Base-by-base conservation (phyloP, 129 eudicot genomes). In the Flaveria bidentis region DNA sequence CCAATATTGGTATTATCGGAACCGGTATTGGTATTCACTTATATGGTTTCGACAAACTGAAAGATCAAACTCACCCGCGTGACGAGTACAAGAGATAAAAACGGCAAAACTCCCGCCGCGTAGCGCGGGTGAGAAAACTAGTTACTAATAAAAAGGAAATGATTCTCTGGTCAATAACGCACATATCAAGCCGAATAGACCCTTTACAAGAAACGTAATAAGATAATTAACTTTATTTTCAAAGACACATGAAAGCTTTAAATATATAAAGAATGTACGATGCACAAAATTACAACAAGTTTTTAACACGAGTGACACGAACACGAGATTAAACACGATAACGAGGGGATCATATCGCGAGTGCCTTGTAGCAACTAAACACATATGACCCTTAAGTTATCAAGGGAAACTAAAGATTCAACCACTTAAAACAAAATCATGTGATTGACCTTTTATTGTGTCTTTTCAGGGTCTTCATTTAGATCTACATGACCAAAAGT, bases 381-480 rank as follows among this genome's bases (percentile, higher is more conserved):
- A 14, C 6, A 13, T 50, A 50, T n/a, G 17, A 50, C n/a, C 55
- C 5, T 13, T 15, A 50, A 50, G 55, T 14, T 14, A 50, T 12
- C 55, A 49, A 4, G 5, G 13, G 55, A 36, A 36, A 36, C 41
- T 36, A 49, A 49, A 13, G 55, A 13, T n/a, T 50, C 55, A 50
- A 50, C 55, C 55, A 13, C 55, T 49, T 13, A 36, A 50, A 50
- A 50, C 55, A 16, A 52, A 61, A 61, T 61, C 18, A 13, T 61
- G 36, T 61, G 42, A 63, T 62, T 30, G 22, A 41, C 13, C 42
- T 30, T 9, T 11, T 58, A 45, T 45, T 55, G 64, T 36, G 61
- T 58, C 30, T 73, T 73, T 73, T 80, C 78, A 42, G 17, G n/a
- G 69, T 66, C 71, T 42, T 73, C 83, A 65, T 79, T 73, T 45